phyloP scores from a whole-genome alignment of 306 rosid genomes.

The Cicer yamashitae region DNA sequence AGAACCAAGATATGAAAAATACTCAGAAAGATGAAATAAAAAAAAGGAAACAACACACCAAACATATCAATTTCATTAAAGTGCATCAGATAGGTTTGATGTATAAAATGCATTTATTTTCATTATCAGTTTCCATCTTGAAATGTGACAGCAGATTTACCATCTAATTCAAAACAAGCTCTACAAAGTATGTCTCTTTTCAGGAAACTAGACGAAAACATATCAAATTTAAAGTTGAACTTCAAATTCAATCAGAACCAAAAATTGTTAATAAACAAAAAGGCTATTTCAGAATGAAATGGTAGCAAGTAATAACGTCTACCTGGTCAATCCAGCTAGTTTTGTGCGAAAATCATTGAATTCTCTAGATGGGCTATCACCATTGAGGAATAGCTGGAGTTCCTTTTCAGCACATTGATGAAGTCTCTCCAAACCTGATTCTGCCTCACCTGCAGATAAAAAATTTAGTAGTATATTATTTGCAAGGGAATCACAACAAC shows the following conservation, averaged over 20 bases:
- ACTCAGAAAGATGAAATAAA: not conserved
- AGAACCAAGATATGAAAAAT: not conserved
- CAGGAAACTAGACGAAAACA: not conserved
- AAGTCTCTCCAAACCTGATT: slow-evolving; percentile 83
- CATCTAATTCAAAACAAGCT: slow-evolving; percentile 11
- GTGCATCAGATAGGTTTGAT: not conserved
- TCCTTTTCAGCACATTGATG: slow-evolving; percentile 90
- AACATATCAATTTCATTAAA: not conserved
- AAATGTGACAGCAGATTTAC: slow-evolving; percentile 18
- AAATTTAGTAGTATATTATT: not conserved
- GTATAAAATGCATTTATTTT: slow-evolving; percentile 1
- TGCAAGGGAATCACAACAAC: slow-evolving; percentile 21
- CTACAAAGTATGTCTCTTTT: not conserved
- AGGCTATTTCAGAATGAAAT: slow-evolving; percentile 24
- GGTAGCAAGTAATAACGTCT: slow-evolving; percentile 9
- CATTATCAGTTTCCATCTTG: slow-evolving; percentile 7
- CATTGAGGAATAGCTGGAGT: slow-evolving; percentile 60
- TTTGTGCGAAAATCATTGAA: slow-evolving; percentile 78
- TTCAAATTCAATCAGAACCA: not conserved
- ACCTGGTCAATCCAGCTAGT: slow-evolving; percentile 82
- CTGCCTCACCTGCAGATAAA: slow-evolving; percentile 69
- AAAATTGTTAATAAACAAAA: not conserved
- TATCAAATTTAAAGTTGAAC: not conserved
- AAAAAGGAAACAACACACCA: not conserved
- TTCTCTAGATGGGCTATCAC: slow-evolving; percentile 66